Evolutionary conservation across 805 yeast species (phyloP), one percentile per base, ranked within the genome.

Genomic region (Suhomyces kilbournensis): DNA sequence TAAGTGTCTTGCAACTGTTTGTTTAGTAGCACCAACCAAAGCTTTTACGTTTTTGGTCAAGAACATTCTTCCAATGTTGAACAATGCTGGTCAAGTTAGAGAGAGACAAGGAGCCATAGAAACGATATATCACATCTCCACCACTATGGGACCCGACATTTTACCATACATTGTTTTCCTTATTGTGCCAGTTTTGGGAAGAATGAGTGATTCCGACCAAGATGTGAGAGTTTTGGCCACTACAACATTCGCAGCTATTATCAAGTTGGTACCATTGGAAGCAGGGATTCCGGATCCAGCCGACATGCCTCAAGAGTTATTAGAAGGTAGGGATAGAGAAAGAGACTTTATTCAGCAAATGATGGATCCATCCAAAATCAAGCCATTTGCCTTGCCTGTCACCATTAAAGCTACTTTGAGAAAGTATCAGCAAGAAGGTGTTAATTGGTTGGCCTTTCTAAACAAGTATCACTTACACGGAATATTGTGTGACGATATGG

Each of bases 401-500:
- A 82, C 92, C 2, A 90, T 94, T 55, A 88, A 90, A 56, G 99
- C 99, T 0, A 90, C 96, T 0, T 77, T 94, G 56, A 83, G 99
- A 66, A 88, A 89, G 56, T 94, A 94, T 66, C 99, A 94, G 72
- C 98, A 94, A 67, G 98, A 94, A 55, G 99, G 99, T 69, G 96
- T 94, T 38, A 94, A 93, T 67, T 94, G 99, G 99, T 77, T 94
- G 50, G 97, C 97, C 7, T 94, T 94, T 65, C 78, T 94, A 63
- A 94, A 94, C 72, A 89, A 89, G 63, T 94, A 94, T 66, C 97
- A 93, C 68, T 75, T 94, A 49, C 99, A 94, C 72, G 99, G 99
- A 50, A 93, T 94, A 63, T 76, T 94, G 47, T 94, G 99, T 82
- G 99, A 94, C 68, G 99, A 94, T 83, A 94, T 94, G 99, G 99